Conservation (phyloP, 2,329 filamentous ascomycete species). For the Hymenoscyphus repandus region DNA sequence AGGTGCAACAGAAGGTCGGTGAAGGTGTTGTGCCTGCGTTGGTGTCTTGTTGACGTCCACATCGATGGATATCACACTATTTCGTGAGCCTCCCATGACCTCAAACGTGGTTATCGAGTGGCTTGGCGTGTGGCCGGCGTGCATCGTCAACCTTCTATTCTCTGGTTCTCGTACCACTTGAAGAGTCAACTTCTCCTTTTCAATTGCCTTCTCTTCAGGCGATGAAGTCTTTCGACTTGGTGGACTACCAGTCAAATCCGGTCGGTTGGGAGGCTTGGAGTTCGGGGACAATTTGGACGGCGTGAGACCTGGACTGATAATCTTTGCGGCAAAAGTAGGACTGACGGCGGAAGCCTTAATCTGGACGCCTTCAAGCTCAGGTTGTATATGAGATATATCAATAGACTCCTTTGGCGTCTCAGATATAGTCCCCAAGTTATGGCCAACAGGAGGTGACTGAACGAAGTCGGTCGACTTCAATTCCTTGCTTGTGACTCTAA, state of each 20-base stretch:
- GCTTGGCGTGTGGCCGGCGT: constrained; percentile 59
- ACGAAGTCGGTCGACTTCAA: constrained; percentile 30
- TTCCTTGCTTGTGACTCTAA: constrained; percentile 28
- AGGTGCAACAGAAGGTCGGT: constrained; percentile 2
- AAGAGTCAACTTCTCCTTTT: constrained; percentile 13
- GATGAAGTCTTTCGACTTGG: constrained; percentile 1
- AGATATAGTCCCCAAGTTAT: constrained; percentile 18
- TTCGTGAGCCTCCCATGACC: constrained; percentile 30
- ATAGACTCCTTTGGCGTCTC: constrained; percentile 36
- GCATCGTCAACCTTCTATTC: constrained; percentile 50
- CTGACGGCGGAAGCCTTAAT: constrained; percentile 49
- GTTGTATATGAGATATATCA: constrained; percentile 53
- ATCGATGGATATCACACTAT: constrained; percentile 23
- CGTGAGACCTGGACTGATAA: constrained; percentile 25
- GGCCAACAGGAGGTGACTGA: constrained; percentile 11
- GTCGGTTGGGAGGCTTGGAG: constrained; percentile 14
- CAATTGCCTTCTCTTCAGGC: constrained; percentile 8
- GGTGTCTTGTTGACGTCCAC: constrained; percentile 28
- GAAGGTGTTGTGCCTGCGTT: constrained; percentile 5
- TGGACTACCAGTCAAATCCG: constrained; percentile 9
- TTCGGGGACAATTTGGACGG: constrained; percentile 25
- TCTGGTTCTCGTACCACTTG: constrained; percentile 32
- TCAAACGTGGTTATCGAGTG: constrained; percentile 49
- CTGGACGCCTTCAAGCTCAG: constrained; percentile 54
- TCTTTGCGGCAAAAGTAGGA: constrained; percentile 27